Conservation (phyloP, 306 rosid species). For the Cyclanthera cordifolia region DNA sequence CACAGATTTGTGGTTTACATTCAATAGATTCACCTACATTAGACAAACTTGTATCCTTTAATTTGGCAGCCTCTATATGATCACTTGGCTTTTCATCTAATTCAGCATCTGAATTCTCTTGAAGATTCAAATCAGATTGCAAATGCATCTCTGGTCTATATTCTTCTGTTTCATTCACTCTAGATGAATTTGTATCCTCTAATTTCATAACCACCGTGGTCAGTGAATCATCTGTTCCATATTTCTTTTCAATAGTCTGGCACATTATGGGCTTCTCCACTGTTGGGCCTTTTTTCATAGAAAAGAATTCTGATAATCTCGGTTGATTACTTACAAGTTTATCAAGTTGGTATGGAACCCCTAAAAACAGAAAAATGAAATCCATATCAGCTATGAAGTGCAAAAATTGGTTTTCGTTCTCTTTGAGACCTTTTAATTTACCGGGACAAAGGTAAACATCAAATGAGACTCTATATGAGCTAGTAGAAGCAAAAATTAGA, state of each 20-base stretch:
- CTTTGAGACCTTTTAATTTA: background rate
- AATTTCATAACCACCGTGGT: slow-evolving; percentile 20
- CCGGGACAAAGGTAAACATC: too few species aligned
- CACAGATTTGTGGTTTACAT: slow-evolving; percentile 14
- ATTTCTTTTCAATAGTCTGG: slow-evolving; percentile 22
- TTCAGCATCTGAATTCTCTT: slow-evolving; percentile 24
- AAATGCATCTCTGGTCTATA: slow-evolving; percentile 15
- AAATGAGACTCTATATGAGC: background rate
- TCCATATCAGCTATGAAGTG: background rate
- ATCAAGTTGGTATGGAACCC: slow-evolving; percentile 78
- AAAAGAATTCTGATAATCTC: slow-evolving; percentile 55
- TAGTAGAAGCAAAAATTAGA: background rate
- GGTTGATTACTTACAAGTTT: slow-evolving; percentile 61
- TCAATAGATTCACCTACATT: slow-evolving; percentile 24
- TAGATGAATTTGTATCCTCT: slow-evolving; percentile 23
- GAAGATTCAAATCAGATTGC: slow-evolving; percentile 24
- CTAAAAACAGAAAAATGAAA: slow-evolving; percentile 23
- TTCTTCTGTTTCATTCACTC: slow-evolving; percentile 25
- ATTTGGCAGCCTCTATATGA: slow-evolving; percentile 19
- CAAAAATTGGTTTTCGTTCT: background rate
- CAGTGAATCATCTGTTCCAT: slow-evolving; percentile 32
- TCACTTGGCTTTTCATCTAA: slow-evolving; percentile 1
- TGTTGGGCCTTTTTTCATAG: slow-evolving; percentile 31
- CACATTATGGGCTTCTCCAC: slow-evolving; percentile 22
- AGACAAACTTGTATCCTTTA: slow-evolving; percentile 26